Evolutionary conservation across 139 green algal species (phyloP).

Genomic region (Closterium sp.): DNA sequence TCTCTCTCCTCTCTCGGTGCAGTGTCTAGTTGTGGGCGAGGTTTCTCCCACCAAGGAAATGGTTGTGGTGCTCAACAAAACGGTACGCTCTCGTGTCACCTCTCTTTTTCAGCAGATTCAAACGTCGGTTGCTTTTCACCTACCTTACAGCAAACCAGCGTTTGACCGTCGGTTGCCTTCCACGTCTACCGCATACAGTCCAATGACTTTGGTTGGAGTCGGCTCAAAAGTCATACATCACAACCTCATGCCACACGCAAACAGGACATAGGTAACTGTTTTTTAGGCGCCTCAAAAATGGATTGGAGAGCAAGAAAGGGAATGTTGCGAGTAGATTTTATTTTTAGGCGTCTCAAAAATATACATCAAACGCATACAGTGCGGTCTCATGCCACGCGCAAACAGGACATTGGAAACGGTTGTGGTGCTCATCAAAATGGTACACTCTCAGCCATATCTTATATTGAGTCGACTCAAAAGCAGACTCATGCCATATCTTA

Average conservation of each 20-base stretch:
- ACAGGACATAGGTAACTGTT: too few species aligned
- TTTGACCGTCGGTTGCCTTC: background rate
- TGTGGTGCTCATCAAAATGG: slow-evolving; percentile 85
- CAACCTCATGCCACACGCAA: too few species aligned
- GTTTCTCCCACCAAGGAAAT: slow-evolving; percentile 69
- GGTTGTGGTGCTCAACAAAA: slow-evolving; percentile 91
- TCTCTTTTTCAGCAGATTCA: background rate
- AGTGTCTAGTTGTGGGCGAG: slow-evolving; percentile 76
- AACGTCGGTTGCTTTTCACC: background rate
- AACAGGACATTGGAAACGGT: too few species aligned
- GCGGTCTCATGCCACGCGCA: too few species aligned
- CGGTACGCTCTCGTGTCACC: background rate
- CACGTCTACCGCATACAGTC: background rate
- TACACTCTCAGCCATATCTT: background rate
- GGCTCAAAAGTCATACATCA: background rate
- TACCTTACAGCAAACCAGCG: background rate
- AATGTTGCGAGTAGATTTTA: too few species aligned
- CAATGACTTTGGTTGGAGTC: background rate
- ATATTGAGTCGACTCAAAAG: too few species aligned
- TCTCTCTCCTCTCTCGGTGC: background rate
- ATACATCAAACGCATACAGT: too few species aligned
- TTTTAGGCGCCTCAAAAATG: too few species aligned
- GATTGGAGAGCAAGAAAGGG: too few species aligned
- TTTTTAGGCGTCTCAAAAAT: too few species aligned
- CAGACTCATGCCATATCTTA: too few species aligned